Base-by-base conservation (phyloP, 441 rosid species). In the Populus hybrid region DNA sequence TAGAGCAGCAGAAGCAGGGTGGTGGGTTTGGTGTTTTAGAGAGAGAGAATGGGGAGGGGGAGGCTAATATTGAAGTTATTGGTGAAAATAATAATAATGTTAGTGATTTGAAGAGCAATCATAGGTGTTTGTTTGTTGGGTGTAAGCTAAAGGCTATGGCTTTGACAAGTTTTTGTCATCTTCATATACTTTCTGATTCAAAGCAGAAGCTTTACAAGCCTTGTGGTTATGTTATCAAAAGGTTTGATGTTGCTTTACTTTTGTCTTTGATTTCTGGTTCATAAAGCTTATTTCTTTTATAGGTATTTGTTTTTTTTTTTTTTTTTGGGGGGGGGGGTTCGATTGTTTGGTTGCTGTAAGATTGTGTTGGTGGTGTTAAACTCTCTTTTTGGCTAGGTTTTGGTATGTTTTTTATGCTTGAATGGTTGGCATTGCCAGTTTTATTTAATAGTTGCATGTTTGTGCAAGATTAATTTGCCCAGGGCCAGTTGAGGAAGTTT, bases 151-250 rank as follows among this genome's bases (percentile, higher is more conserved):
- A 90, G 81, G 91, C 98, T 10, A 95, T 93, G 98, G 88, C 98
- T 46, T 82, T 95, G 75, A 88, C 95, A 5, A 90, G 87, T 42
- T 93, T 89, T 82, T 95, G 99, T 74, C 91, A 90, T 81, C 88
- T 90, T 46, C 99, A 93, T 84, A 93, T 93, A 30, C 90, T 95
- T 32, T 88, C 90, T 23, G 99, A 95, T 89, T 72, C 90, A 23
- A 91, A 92, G 73, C 97, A 93, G 90, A 90, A 86, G 91, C 94
- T 95, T 34, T 95, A 95, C 87, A 92, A 88, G 86, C 88, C 93
- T 76, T 95, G 98, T 73, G 84, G 85, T 70, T 89, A 85, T 76
- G 92, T 93, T 63, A 91, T 89, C 82, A 93, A 92, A 76, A 93
- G 95, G 98, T 92, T 73, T 36, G 10, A 34, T 77, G 24, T 14